phyloP scores from a whole-genome alignment of 2,329 filamentous ascomycete species.

The Pseudogymnoascus pannorum region DNA sequence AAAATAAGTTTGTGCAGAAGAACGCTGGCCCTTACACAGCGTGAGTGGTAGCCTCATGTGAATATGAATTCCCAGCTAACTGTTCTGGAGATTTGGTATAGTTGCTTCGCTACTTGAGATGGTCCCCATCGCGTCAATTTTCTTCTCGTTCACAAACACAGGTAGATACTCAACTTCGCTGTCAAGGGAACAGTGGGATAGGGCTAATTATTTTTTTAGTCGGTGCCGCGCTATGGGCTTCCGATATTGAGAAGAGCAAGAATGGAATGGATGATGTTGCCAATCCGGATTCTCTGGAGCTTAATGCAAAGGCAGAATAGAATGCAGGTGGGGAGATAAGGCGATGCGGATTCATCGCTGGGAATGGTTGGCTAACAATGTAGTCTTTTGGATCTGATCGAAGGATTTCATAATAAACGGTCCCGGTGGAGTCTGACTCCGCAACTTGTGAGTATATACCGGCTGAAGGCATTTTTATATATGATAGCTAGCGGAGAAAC shows the following conservation, averaged over 20 bases:
- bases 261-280: slow-evolving; percentile 8
- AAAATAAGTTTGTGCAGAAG: slow-evolving; percentile 60
- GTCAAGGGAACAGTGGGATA: not conserved
- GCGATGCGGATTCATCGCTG: not conserved
- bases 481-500: not conserved
- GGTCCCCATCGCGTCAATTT: slow-evolving; percentile 71
- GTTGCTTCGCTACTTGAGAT: slow-evolving; percentile 77
- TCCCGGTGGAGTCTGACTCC: not conserved
- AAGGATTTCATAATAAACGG: not conserved
- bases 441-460: not conserved
- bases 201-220: slow-evolving; percentile 39
- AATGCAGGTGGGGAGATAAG: not conserved
- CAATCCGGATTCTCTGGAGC: not conserved
- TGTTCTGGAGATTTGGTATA: slow-evolving; percentile 57
- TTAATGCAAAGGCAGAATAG: not conserved
- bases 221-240: slow-evolving; percentile 89
- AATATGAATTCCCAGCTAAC: slow-evolving; percentile 2
- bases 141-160: slow-evolving; percentile 86
- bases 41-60: slow-evolving; percentile 42
- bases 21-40: slow-evolving; percentile 72
- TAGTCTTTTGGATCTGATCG: not conserved
- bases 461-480: not conserved
- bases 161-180: slow-evolving; percentile 34
- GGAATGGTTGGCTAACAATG: not conserved
- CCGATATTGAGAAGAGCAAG: slow-evolving; percentile 59